These are phyloP conservation scores for Pseudogymnoascus sp. DNA, from an alignment of 2,329 filamentous ascomycete genomes.

Conservation along the genomic window DNA sequence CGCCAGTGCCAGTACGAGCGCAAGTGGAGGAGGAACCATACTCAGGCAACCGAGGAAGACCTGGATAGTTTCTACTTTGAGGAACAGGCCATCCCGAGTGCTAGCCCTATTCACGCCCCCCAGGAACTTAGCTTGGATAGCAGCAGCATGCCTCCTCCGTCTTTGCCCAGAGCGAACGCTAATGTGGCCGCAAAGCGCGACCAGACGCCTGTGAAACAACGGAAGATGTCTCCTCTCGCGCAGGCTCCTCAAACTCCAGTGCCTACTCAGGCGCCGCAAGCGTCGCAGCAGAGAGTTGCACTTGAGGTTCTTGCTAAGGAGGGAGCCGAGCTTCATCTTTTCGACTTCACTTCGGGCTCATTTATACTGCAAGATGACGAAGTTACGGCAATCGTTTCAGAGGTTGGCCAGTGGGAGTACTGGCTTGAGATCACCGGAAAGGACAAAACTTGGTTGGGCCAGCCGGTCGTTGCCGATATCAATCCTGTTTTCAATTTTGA, in stretches of 20 bases:
- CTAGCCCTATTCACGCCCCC: conserved; percentile 54
- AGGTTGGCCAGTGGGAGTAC: conserved; percentile 87
- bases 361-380: conserved; percentile 72
- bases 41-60: conserved; percentile 73
- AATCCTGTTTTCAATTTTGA: conserved; percentile 99
- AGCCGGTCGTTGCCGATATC: conserved; percentile 78
- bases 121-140: conserved; percentile 25
- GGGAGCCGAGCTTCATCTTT: conserved; percentile 80
- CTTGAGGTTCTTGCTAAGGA: conserved; percentile 68
- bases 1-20: conserved; percentile 96
- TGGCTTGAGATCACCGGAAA: conserved; percentile 79
- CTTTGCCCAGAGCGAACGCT: conserved; percentile 25
- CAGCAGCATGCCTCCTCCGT: conserved; percentile 17
- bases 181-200: conserved; percentile 41
- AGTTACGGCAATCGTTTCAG: conserved; percentile 71
- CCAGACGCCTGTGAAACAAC: conserved; percentile 16
- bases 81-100: conserved; percentile 54
- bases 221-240: conserved; percentile 23
- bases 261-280: conserved; percentile 51
- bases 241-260: conserved; percentile 26
- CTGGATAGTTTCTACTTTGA: conserved; percentile 75
- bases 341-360: conserved; percentile 78
- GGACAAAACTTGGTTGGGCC: conserved; percentile 76
- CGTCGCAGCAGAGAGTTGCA: conserved; percentile 40
- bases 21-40: conserved; percentile 74